phyloP scores from a whole-genome alignment of 2,329 filamentous ascomycete species.

The Xylariomycetidae sp. region DNA sequence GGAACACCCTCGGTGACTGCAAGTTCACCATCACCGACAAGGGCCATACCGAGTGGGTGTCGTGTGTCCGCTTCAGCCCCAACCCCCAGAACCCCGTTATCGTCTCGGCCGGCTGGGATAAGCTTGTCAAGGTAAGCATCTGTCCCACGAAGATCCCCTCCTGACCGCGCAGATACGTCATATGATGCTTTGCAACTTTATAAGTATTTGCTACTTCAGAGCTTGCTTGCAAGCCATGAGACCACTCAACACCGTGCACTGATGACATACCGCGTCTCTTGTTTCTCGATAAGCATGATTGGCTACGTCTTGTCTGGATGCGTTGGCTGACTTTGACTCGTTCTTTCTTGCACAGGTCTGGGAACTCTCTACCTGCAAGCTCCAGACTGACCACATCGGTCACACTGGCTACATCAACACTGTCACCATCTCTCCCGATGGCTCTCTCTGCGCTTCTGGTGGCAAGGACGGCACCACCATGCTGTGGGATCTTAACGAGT shows the following conservation, averaged over 20 bases:
- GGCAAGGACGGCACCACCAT: slow-evolving; percentile 99
- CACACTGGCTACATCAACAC: slow-evolving; percentile 99
- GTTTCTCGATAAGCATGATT: slow-evolving; percentile 4
- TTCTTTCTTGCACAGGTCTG: slow-evolving; percentile 90
- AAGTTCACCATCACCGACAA: slow-evolving; percentile 99
- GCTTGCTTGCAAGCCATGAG: slow-evolving; percentile 84
- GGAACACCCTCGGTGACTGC: slow-evolving; percentile 99
- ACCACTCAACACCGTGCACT: slow-evolving; percentile 91
- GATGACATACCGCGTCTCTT: slow-evolving; percentile 43
- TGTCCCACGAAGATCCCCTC: slow-evolving; percentile 6
- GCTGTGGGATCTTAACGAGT: slow-evolving; percentile 99
- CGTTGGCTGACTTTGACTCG: slow-evolving; percentile 19
- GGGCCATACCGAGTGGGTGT: slow-evolving; percentile 99
- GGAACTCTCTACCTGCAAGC: slow-evolving; percentile 98
- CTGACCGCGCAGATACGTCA: slow-evolving; percentile 35
- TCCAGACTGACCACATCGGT: slow-evolving; percentile 99
- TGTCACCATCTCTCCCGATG: slow-evolving; percentile 99
- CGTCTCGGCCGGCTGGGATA: slow-evolving; percentile 98
- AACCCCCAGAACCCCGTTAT: slow-evolving; percentile 99
- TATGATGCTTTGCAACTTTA: slow-evolving; percentile 85
- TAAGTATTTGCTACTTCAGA: slow-evolving; percentile 99
- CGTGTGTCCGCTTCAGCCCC: slow-evolving; percentile 98
- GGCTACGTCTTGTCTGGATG: slow-evolving; percentile 1
- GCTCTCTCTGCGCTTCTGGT: slow-evolving; percentile 96
- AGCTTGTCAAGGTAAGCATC: slow-evolving; percentile 94